Base-by-base conservation (phyloP, 768 basidiomycete genomes). In the Atractiella rhizophila region DNA sequence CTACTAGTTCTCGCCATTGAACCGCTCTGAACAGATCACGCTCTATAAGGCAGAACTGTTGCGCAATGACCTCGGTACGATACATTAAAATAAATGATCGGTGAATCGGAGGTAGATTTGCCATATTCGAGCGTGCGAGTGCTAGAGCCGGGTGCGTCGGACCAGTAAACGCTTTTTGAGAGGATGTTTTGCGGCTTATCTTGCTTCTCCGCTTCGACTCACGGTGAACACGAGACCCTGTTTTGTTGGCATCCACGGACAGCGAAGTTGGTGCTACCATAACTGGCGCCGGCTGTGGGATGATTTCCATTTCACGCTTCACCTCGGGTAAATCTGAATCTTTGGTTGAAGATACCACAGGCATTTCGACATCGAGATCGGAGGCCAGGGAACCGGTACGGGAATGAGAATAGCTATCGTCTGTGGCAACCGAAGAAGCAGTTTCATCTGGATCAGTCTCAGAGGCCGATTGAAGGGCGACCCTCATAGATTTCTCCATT, bases 1-100 rank as follows among this genome's bases (percentile, higher is more conserved):
- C 35, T 39, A 54, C 31, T 25, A 42, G 21, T 52, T 88, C 83
- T 52, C 85, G 79, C 53, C 83, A 83, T 50, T 74, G 75, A 56
- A 88, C 66, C 11, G 69, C 68, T 57, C 77, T 71, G 56, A 83
- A 80, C 40, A 86, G 60, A 50, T 86, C 82, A 20, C 78, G 68
- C 48, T 88, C 82, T 48, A 88, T 81, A 67, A 81, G 74, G 6
- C 75, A 67, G 52, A 86, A 77, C 51, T 83, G 77, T 39, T 72
- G 66, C 1, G 76, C 76, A 26, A 91, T 56, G 4, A 59, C 59
- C 28, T 70, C 69, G 1, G 76, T 69, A 5, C 69, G 63, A 54
- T 68, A 63, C 24, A 54, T 57, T n/a, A 80, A 61, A 37, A 85
- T 64, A 61, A 76, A 85, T 2, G 76, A 80, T 8, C 68, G 70